Base-by-base conservation (phyloP, 192 early-diverging fungal species). In the Jimgerdemannia lactiflua region DNA sequence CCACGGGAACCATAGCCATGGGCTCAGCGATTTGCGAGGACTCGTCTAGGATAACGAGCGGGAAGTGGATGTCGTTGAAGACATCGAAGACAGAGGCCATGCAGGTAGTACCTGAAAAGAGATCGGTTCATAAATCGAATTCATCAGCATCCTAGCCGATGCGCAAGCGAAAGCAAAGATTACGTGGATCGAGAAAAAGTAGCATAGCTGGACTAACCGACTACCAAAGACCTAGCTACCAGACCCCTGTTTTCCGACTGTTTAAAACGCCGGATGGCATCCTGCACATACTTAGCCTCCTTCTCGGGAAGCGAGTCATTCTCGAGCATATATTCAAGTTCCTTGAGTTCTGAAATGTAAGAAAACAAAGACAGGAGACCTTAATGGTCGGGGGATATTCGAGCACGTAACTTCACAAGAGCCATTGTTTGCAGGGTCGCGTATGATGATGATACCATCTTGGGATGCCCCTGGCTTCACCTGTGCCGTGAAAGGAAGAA, bases 11-110 rank as follows among this genome's bases (percentile, higher is more conserved):
- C 76, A 98, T 81, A 0, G 92, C 91, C 87, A 98, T 88, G 1
- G 96, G 94, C 75, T 98, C 96, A 43, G 93, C 89, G 67, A 97
- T 88, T 79, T 98, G 94, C 43, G 90, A 92, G 4, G 90, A 90
- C 77, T 98, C 96, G 75, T 98, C 96, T 14, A 98, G 81, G 17
- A 98, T 89, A 4, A 95, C 86, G 6, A 97, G 79, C 2, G 93
- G 89, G 71, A 90, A 89, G 3, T 77, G 49, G 8, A 79, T 75
- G 3, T 83, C 77, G 43, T 89, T 86, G 39, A 98, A 76, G 3
- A 89, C 79, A 41, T 95, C 94, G 73, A 94, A 93, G 1, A 84
- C 82, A 3, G 95, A 92, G 0, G 97, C 93, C 19, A 91, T 79
- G 72, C 96, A 97, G 0, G 97, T 98, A 1, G 88, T 89, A 7